These are phyloP conservation scores for Penicillium simplicissimum DNA, from an alignment of 495 filamentous ascomycete species.

Conservation along the genomic window DNA sequence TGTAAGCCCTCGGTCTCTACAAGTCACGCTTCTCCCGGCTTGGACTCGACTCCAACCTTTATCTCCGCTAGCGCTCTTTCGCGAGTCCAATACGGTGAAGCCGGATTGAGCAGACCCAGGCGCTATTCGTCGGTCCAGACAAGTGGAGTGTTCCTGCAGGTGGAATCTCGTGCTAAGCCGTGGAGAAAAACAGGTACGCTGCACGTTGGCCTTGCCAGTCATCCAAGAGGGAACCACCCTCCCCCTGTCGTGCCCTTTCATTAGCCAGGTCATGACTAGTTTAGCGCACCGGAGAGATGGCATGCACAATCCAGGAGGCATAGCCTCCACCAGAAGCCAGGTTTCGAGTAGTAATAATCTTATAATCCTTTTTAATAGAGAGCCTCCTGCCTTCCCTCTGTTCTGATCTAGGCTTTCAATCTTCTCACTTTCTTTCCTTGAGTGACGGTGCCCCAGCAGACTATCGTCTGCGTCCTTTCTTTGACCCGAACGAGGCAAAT, in stretches of 20 bases:
- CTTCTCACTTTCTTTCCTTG: slow-evolving; percentile 29
- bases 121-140: background rate
- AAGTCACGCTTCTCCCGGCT: background rate
- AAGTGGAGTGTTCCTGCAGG: background rate
- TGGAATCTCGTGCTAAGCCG: background rate
- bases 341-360: background rate
- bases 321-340: slow-evolving; percentile 1
- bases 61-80: background rate
- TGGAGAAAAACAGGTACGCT: background rate
- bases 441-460: slow-evolving; percentile 36
- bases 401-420: slow-evolving; percentile 8
- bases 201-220: background rate
- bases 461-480: slow-evolving; percentile 53
- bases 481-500: slow-evolving; percentile 27
- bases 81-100: background rate
- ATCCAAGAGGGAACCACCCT: background rate
- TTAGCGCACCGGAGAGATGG: slow-evolving; percentile 2
- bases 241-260: background rate
- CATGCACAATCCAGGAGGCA: background rate
- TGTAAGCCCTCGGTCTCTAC: background rate
- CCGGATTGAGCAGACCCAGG: background rate
- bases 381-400: background rate
- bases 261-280: slow-evolving; percentile 1
- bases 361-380: slow-evolving; percentile 11
- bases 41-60: background rate